phyloP scores from a whole-genome alignment of 257 asterid species.

The Lithospermum erythrorhizon region DNA sequence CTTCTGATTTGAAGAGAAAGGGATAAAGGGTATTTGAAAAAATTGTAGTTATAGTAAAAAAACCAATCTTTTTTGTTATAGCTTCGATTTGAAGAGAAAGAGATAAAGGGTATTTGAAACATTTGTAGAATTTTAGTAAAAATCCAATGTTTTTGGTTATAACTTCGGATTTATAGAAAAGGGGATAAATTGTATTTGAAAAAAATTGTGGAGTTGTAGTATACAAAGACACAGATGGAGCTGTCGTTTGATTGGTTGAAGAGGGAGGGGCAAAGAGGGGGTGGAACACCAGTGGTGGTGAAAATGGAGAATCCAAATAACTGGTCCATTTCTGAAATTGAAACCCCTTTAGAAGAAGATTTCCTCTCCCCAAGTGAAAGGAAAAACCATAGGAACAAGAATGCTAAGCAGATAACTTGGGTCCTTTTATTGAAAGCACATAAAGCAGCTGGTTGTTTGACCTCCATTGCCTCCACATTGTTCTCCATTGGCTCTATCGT shows the following conservation, averaged over 20 bases:
- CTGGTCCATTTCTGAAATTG: constrained; percentile 76
- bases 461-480: constrained; percentile 57
- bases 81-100: neutral
- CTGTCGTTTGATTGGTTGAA: constrained; percentile 58
- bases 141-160: no score
- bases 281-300: constrained; percentile 51
- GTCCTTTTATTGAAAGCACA: constrained; percentile 68
- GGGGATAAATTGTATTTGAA: neutral
- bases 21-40: no score
- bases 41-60: no score
- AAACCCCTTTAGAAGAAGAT: constrained; percentile 48
- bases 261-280: constrained; percentile 44
- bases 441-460: constrained; percentile 61
- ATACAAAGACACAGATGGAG: constrained; percentile 26
- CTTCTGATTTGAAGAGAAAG: no score
- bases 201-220: no score
- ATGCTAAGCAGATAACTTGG: constrained; percentile 77
- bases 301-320: constrained; percentile 72
- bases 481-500: constrained; percentile 43
- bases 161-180: neutral
- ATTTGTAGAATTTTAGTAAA: no score
- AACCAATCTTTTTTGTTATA: no score
- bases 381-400: constrained; percentile 43
- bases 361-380: constrained; percentile 19
- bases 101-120: neutral